Percentiles rank a stretch among this genome's conserved stretches.
Evolutionary conservation across 805 yeast species (phyloP).

Genomic region (Hermanozyma aechmeae): DNA sequence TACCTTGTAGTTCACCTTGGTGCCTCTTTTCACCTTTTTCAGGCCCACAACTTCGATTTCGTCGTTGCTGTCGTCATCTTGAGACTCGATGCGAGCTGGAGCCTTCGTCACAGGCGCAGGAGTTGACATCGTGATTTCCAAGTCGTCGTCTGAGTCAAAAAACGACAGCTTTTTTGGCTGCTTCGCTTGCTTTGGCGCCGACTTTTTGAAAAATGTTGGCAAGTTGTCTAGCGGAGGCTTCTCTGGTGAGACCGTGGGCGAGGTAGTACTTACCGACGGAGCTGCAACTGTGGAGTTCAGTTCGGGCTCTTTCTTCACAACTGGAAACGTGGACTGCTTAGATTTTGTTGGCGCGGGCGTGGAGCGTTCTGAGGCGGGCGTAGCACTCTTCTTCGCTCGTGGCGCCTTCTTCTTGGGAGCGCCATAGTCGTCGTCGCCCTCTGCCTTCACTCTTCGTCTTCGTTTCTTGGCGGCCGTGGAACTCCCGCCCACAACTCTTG

Average conservation of each 20-base stretch:
- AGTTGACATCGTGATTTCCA: neutral
- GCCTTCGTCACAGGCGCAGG: too few relatives aligned
- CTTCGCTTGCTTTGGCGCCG: slow-evolving; percentile 1
- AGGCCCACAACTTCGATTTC: too few relatives aligned
- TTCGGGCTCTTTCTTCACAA: slow-evolving; percentile 1
- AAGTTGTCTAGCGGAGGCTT: slow-evolving; percentile 5
- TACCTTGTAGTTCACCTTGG: too few relatives aligned
- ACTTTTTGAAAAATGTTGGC: slow-evolving; percentile 9
- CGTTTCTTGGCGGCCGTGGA: slow-evolving; percentile 31
- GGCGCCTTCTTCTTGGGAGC: slow-evolving; percentile 5
- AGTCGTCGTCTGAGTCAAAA: slow-evolving; percentile 2
- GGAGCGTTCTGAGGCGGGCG: neutral
- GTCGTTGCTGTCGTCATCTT: too few relatives aligned
- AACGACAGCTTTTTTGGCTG: slow-evolving; percentile 4
- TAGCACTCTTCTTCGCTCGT: slow-evolving; percentile 3
- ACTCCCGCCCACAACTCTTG: slow-evolving; percentile 34
- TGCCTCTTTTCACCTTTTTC: too few relatives aligned
- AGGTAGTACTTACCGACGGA: neutral
- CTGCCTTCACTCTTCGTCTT: slow-evolving; percentile 13
- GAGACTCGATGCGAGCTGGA: too few relatives aligned
- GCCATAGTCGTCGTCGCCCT: slow-evolving; percentile 6
- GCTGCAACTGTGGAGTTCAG: neutral
- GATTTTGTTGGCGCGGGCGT: slow-evolving; percentile 1
- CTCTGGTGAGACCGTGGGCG: neutral
- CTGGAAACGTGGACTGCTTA: slow-evolving; percentile 4